Evolutionary conservation across 257 asterid genomes (phyloP), one percentile per base, ranked within the genome.

Genomic region (Misopates orontium): DNA sequence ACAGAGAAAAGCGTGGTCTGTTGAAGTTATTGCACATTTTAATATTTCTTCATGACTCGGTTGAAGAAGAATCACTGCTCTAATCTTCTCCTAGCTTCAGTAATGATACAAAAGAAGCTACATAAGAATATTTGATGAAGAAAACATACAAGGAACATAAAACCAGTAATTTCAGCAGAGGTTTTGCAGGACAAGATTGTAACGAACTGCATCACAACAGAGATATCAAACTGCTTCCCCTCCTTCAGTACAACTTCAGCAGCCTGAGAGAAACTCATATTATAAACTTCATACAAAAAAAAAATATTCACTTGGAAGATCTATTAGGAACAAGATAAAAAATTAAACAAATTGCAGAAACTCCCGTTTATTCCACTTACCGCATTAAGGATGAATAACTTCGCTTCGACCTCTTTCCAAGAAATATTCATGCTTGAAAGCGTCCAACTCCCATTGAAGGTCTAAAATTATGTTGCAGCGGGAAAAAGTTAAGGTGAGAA

Each of bases 331-430:
- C n/a, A n/a, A n/a, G n/a, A n/a, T n/a, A 40, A 64, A 42, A 65
- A 54, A 67, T 55, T 25, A 22, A 51, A 52, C 49, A 11, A 16
- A 48, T 20, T 60, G 25, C 47, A 48, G 47, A 56, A 56, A 24
- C 10, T 58, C 41, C 66, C 22, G 32, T 71, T 77, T 21, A 36
- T 51, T 45, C 51, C 70, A 81, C 95, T 74, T 67, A 88, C 97
- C 83, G 83, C 93, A 79, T 86, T 81, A 39, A 90, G 96, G 67
- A 86, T 74, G 70, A 84, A 86, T 68, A 90, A 63, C 74, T 83
- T 90, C 24, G 95, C 85, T 72, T 90, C 97, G 54, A 82, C 91
- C 78, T 84, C 96, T 80, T 79, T 84, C 95, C 96, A 88, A 48
- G 87, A 79, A 76, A 88, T 79, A 71, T 75, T 82, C 70, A 71